A percentile compares a stretch with the other conserved stretches of the same genome.
Conservation (phyloP, 2,329 filamentous ascomycete species). For the Xylaria sp. region DNA sequence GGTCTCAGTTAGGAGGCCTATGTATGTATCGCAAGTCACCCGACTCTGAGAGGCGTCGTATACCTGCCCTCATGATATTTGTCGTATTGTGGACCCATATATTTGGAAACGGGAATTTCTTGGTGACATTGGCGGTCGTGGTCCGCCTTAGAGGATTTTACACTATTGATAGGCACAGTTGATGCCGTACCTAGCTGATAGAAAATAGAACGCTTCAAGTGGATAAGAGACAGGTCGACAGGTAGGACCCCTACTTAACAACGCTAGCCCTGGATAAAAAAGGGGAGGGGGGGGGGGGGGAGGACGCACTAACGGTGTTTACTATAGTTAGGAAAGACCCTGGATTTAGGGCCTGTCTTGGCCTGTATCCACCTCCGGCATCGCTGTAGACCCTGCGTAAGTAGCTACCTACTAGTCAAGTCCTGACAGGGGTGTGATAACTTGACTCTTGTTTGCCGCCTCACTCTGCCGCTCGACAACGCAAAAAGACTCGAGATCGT, state of each 20-base stretch:
- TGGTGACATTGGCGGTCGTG: too few relatives aligned
- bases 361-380: constrained; percentile 30
- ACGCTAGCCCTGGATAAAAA: constrained; percentile 12
- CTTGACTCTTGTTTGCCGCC: constrained; percentile 33
- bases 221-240: neutral
- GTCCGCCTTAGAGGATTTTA: neutral
- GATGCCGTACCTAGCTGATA: neutral
- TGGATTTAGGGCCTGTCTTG: neutral
- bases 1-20: neutral
- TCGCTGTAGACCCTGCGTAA: constrained; percentile 20
- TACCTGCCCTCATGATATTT: neutral
- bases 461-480: constrained; percentile 13
- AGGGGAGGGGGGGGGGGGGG: neutral
- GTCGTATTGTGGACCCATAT: neutral
- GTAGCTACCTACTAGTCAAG: neutral
- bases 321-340: constrained; percentile 27
- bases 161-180: neutral
- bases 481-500: neutral
- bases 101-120: neutral
- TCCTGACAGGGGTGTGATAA: constrained; percentile 11
- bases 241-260: too few relatives aligned
- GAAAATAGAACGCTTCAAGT: neutral
- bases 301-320: constrained; percentile 1
- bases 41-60: neutral
- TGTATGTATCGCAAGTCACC: neutral